phyloP scores from a whole-genome alignment of 2,329 filamentous ascomycete genomes.

The Elsinoe arachidis region DNA sequence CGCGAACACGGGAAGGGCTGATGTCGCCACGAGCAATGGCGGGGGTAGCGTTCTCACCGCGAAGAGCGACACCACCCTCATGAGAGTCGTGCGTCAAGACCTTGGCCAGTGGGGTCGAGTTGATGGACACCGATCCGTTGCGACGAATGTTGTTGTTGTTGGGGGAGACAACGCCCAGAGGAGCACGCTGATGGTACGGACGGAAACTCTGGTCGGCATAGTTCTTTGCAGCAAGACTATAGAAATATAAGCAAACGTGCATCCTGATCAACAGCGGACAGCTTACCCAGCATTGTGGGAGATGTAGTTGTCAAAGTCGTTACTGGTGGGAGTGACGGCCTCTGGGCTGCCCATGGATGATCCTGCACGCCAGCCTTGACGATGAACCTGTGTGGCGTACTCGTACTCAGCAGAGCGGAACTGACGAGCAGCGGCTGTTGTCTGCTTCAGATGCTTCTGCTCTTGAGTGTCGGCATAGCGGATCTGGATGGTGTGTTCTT shows the following conservation, averaged over 20 bases:
- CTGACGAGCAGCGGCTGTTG: slow-evolving; percentile 88
- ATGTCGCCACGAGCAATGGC: slow-evolving; percentile 15
- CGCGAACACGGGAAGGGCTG: slow-evolving; percentile 11
- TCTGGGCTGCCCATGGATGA: slow-evolving; percentile 16
- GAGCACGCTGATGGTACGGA: slow-evolving; percentile 19
- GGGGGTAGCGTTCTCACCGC: slow-evolving; percentile 6
- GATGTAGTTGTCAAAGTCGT: slow-evolving; percentile 32
- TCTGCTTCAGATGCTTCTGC: slow-evolving; percentile 92
- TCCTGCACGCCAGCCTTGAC: not conserved
- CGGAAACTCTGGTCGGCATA: slow-evolving; percentile 27
- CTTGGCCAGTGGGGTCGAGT: slow-evolving; percentile 14
- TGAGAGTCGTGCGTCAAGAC: slow-evolving; percentile 11
- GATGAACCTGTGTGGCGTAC: slow-evolving; percentile 25
- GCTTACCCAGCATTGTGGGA: slow-evolving; percentile 21
- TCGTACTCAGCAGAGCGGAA: slow-evolving; percentile 92
- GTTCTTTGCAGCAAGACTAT: slow-evolving; percentile 25
- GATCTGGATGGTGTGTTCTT: slow-evolving; percentile 79
- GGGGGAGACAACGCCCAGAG: slow-evolving; percentile 21
- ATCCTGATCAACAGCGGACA: not conserved
- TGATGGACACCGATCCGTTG: slow-evolving; percentile 12
- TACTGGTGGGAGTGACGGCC: slow-evolving; percentile 19
- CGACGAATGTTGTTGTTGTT: slow-evolving; percentile 21
- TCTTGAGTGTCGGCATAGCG: slow-evolving; percentile 95
- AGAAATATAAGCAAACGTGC: not conserved
- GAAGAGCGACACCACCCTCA: slow-evolving; percentile 11